Conservation (phyloP, 345 rosid species). For the Schrenkiella parvula region DNA sequence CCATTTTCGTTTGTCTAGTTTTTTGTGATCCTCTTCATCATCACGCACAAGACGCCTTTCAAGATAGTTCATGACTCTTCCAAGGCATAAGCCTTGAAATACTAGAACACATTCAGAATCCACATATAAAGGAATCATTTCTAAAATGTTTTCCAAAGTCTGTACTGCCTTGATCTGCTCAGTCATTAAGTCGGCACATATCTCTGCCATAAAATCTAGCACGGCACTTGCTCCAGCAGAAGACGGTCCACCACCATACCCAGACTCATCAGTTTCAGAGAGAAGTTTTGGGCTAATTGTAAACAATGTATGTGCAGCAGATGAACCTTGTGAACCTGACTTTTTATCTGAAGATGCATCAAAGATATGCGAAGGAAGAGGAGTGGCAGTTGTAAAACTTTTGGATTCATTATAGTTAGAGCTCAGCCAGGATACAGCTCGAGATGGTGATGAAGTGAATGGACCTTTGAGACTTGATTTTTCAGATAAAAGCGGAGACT, state of each 20-base stretch:
- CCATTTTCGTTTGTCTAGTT: constrained; percentile 83
- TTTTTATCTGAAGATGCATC: constrained; percentile 57
- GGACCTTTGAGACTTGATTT: constrained; percentile 53
- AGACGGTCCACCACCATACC: constrained; percentile 96
- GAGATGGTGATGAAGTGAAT: constrained; percentile 48
- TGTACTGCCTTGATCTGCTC: constrained; percentile 86
- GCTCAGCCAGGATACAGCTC: constrained; percentile 61
- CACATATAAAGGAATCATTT: constrained; percentile 70
- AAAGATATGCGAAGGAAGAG: constrained; percentile 50
- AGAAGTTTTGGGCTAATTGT: constrained; percentile 58
- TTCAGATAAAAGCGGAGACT: constrained; percentile 72
- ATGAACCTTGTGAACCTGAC: constrained; percentile 47
- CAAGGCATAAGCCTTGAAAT: constrained; percentile 87
- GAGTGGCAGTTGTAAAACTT: constrained; percentile 45
- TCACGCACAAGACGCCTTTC: constrained; percentile 95
- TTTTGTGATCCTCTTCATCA: constrained; percentile 89
- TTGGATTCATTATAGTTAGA: constrained; percentile 46
- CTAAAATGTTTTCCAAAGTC: constrained; percentile 68
- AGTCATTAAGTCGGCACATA: constrained; percentile 72
- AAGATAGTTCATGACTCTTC: constrained; percentile 84
- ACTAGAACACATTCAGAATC: constrained; percentile 78
- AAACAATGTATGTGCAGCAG: constrained; percentile 43
- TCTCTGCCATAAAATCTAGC: constrained; percentile 90
- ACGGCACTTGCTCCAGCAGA: constrained; percentile 92
- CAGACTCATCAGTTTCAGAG: constrained; percentile 78